These are phyloP conservation scores for Fereydounia khargensis DNA, from an alignment of 1,284 basidiomycete species.

Conservation along the genomic window DNA sequence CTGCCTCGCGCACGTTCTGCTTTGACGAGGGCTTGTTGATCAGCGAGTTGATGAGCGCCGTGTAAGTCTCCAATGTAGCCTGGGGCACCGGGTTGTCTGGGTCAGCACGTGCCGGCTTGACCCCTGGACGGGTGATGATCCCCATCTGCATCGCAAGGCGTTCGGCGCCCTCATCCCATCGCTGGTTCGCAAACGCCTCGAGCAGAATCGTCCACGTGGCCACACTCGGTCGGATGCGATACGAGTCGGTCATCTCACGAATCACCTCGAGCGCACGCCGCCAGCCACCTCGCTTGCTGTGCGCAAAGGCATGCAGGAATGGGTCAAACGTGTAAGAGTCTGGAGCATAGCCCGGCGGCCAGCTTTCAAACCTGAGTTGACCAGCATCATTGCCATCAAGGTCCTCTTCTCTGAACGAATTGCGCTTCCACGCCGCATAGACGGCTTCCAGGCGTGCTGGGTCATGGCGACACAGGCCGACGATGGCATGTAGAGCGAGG, in stretches of 20 bases:
- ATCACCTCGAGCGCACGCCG: constrained; percentile 13
- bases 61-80: constrained; percentile 22
- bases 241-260: constrained; percentile 22
- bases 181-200: constrained; percentile 15
- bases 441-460: constrained; percentile 8
- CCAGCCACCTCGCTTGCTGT: constrained; percentile 18
- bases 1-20: constrained; percentile 5
- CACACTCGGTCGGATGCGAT: constrained; percentile 8
- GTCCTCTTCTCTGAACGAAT: neutral
- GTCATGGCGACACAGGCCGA: constrained; percentile 12
- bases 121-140: constrained; percentile 9
- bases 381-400: neutral
- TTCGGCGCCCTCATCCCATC: constrained; percentile 5
- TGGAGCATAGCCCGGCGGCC: constrained; percentile 20
- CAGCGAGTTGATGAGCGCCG: constrained; percentile 16
- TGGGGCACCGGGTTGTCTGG: constrained; percentile 2
- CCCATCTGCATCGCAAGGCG: constrained; percentile 13
- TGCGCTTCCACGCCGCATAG: constrained; percentile 12
- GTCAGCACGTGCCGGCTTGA: neutral
- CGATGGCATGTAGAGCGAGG: constrained; percentile 17
- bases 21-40: constrained; percentile 3
- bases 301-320: constrained; percentile 20
- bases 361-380: constrained; percentile 8
- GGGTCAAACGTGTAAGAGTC: constrained; percentile 21
- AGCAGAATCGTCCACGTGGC: constrained; percentile 31